A percentile compares a stretch with the other conserved stretches of the same genome.
Evolutionary conservation across 108 stramenopile genomes (phyloP).

Genomic region (Parmales sp.): DNA sequence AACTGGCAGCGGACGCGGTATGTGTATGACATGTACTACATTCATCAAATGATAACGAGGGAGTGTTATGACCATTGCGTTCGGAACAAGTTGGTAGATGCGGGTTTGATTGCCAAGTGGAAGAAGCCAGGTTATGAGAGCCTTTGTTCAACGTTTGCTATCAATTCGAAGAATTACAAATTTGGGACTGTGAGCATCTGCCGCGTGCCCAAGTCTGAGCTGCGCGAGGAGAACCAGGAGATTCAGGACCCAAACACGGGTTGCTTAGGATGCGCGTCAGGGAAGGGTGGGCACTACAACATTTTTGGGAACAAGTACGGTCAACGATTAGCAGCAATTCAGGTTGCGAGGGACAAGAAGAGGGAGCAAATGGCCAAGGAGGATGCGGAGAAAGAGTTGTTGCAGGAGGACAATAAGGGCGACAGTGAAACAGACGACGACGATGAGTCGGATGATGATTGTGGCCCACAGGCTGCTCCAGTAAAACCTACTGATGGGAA

Average conservation of each 20-base stretch:
- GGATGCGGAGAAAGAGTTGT: constrained; percentile 31
- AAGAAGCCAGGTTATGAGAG: constrained; percentile 98
- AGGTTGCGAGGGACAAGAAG: constrained; percentile 74
- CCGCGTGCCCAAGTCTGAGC: constrained; percentile 75
- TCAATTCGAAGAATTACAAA: constrained; percentile 96
- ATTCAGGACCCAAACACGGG: constrained; percentile 88
- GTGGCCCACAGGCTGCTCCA: too few species aligned
- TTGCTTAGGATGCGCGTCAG: constrained; percentile 93
- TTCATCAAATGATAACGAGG: constrained; percentile 69
- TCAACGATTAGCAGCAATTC: constrained; percentile 94
- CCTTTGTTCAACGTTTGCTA: constrained; percentile 96
- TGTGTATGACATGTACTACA: constrained; percentile 98
- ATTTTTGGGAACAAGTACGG: constrained; percentile 99
- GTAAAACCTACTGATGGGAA: too few species aligned
- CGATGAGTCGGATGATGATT: constrained; percentile 19
- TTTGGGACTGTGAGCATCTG: constrained; percentile 96
- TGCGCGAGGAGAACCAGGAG: constrained; percentile 43
- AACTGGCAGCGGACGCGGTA: constrained; percentile 97
- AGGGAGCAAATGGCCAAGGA: constrained; percentile 17
- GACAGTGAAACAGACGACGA: constrained; percentile 37
- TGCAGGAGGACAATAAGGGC: constrained; percentile 13
- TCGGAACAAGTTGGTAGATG: constrained; percentile 90
- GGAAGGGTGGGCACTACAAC: constrained; percentile 78
- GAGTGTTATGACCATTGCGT: constrained; percentile 96
- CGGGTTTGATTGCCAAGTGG: constrained; percentile 97